Evolutionary conservation across 352 stramenopile species (phyloP).

Genomic region (Peronosclerospora sorghi): DNA sequence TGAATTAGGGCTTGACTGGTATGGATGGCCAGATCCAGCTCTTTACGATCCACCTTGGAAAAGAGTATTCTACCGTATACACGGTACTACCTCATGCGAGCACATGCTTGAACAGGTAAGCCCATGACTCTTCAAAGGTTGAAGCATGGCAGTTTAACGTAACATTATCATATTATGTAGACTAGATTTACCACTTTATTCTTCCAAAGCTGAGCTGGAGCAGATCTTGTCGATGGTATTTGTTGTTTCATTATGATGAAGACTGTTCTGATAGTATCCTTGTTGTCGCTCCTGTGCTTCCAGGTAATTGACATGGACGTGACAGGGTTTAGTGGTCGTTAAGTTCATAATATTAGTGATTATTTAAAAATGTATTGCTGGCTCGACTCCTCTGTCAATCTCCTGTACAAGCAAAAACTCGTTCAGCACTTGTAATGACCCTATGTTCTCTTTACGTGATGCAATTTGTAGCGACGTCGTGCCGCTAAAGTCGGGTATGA

Average conservation of each 20-base stretch:
- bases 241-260: neutral
- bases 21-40: slow-evolving; percentile 59
- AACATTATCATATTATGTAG: slow-evolving; percentile 11
- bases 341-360: slow-evolving; percentile 2
- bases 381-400: slow-evolving; percentile 12
- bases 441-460: slow-evolving; percentile 55
- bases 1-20: slow-evolving; percentile 46
- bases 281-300: neutral
- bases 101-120: slow-evolving; percentile 74
- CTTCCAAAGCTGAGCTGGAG: slow-evolving; percentile 84
- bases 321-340: slow-evolving; percentile 68
- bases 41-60: slow-evolving; percentile 64
- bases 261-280: slow-evolving; percentile 1
- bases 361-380: slow-evolving; percentile 1
- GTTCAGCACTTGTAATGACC: slow-evolving; percentile 41
- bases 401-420: slow-evolving; percentile 33
- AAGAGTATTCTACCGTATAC: slow-evolving; percentile 31
- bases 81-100: slow-evolving; percentile 59
- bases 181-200: slow-evolving; percentile 67
- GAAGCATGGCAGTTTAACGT: neutral
- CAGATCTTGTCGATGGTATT: slow-evolving; percentile 88
- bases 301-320: slow-evolving; percentile 66
- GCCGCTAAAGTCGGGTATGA: slow-evolving; percentile 28
- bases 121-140: neutral
- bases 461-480: slow-evolving; percentile 54